Evolutionary conservation across 2,329 filamentous ascomycete species (phyloP).

Genomic region (Verruconis gallopava): DNA sequence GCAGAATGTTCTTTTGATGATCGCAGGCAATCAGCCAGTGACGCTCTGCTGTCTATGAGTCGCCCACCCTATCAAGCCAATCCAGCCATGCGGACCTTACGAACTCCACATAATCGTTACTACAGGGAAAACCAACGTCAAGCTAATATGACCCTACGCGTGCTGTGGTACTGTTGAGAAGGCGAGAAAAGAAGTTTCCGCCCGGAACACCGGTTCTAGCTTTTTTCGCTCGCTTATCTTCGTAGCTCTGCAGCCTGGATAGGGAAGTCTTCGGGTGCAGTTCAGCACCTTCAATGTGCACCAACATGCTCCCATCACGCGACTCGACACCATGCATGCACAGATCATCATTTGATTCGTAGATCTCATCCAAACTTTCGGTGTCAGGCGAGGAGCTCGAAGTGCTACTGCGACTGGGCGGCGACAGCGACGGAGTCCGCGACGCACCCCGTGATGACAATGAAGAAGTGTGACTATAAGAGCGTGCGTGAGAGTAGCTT

Average conservation of each 20-base stretch:
- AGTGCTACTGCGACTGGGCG: constrained; percentile 19
- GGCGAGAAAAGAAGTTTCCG: constrained; percentile 9
- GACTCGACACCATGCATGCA: constrained; percentile 29
- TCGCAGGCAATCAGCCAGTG: background rate
- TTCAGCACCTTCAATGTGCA: constrained; percentile 27
- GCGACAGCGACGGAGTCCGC: constrained; percentile 10
- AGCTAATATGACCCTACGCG: background rate
- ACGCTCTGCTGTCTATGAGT: background rate
- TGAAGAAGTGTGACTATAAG: constrained; percentile 19
- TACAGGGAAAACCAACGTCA: too few relatives aligned
- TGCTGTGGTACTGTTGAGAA: constrained; percentile 5
- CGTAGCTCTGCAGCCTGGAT: constrained; percentile 22
- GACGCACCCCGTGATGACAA: constrained; percentile 17
- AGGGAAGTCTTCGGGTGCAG: constrained; percentile 20
- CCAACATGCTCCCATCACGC: constrained; percentile 28
- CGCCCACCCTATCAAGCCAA: too few relatives aligned
- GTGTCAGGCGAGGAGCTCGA: constrained; percentile 23
- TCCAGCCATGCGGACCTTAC: too few relatives aligned
- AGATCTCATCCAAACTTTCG: constrained; percentile 21
- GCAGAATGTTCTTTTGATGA: background rate
- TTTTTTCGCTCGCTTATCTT: constrained; percentile 27
- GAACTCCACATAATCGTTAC: too few relatives aligned
- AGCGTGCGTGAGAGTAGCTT: constrained; percentile 17
- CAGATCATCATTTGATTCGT: constrained; percentile 13
- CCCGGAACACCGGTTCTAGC: constrained; percentile 17